phyloP scores from a whole-genome alignment of 2,329 filamentous ascomycete species.

The Aureobasidium lini region DNA sequence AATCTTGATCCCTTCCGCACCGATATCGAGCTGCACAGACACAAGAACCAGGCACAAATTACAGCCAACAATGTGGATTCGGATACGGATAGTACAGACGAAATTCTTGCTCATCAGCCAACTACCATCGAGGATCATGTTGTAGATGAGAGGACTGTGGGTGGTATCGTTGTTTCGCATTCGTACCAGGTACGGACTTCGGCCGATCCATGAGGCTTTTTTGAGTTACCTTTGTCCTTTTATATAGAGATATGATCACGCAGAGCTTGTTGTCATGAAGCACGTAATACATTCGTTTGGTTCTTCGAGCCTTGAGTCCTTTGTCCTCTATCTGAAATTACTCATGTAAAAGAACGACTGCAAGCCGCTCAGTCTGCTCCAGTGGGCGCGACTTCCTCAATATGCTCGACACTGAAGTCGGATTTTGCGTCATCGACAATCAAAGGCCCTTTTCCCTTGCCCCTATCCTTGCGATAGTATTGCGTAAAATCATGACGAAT shows the following conservation, averaged over 20 bases:
- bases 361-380: not conserved
- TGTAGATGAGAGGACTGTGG: not conserved
- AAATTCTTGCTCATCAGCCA: not conserved
- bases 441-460: not conserved
- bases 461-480: constrained; percentile 16
- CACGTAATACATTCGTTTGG: not conserved
- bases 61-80: constrained; percentile 9
- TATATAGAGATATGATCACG: not conserved
- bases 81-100: constrained; percentile 4
- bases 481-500: constrained; percentile 18
- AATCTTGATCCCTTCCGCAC: not conserved
- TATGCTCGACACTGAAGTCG: constrained; percentile 1
- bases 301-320: not conserved
- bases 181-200: constrained; percentile 3
- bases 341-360: not conserved
- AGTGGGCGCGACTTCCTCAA: not conserved
- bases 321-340: not conserved
- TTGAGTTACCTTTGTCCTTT: not conserved
- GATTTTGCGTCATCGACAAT: not conserved
- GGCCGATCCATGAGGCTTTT: not conserved
- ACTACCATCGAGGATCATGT: not conserved
- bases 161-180: not conserved
- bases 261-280: not conserved
- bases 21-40: not conserved
- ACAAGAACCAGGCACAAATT: constrained; percentile 3